Percentiles rank a stretch among this genome's conserved stretches.
phyloP scores from a whole-genome alignment of 345 rosid genomes.

The Draba incana region DNA sequence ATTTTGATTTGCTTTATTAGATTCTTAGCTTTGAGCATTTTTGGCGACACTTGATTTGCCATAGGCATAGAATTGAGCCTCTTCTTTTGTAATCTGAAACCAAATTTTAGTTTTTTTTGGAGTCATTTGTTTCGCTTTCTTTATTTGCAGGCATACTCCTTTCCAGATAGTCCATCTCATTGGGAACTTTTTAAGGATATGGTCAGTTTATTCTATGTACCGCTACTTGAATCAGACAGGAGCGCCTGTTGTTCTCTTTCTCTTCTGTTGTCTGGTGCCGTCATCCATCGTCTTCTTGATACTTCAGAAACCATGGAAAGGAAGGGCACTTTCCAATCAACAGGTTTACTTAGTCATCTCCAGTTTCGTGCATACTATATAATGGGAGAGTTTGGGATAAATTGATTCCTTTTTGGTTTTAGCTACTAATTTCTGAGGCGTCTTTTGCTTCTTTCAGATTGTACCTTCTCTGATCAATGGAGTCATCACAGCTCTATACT shows the following conservation, averaged over 20 bases:
- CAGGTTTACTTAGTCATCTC: conserved; percentile 57
- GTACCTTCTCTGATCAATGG: conserved; percentile 95
- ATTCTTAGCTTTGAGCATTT: not conserved
- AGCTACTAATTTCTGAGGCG: not conserved
- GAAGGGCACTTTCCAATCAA: conserved; percentile 83
- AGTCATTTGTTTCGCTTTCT: not conserved
- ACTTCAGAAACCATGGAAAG: conserved; percentile 97
- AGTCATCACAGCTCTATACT: conserved; percentile 86
- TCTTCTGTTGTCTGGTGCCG: conserved; percentile 83
- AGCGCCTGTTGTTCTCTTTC: conserved; percentile 85
- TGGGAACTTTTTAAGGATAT: conserved; percentile 85
- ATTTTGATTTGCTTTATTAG: not conserved
- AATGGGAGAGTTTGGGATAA: conserved; percentile 12
- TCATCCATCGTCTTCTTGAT: conserved; percentile 70
- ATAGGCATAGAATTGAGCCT: not conserved
- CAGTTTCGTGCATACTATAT: not conserved
- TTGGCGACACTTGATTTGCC: not conserved
- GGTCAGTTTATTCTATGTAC: conserved; percentile 95
- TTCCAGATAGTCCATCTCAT: conserved; percentile 78
- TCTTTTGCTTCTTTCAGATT: conserved; percentile 57
- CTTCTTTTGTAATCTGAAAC: not conserved
- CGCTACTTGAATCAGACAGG: conserved; percentile 77
- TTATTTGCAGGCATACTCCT: conserved; percentile 67
- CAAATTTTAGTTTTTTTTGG: not conserved
- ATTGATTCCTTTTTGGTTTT: conserved; percentile 17